Evolutionary conservation across 257 asterid genomes (phyloP).

Genomic region (Solanum pennellii): DNA sequence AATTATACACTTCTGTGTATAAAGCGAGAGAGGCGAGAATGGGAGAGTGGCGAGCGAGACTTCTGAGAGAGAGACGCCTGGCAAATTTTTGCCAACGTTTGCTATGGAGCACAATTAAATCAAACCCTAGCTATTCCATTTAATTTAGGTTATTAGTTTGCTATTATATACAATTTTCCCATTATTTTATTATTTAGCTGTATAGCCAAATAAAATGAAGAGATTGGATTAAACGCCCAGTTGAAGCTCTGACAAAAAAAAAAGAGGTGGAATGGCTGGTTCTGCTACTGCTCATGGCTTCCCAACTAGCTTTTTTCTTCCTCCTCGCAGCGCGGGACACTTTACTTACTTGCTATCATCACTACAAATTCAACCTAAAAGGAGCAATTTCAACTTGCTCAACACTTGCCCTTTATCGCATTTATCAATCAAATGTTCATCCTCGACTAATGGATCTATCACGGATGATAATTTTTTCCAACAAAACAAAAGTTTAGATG

Average conservation of each 20-base stretch:
- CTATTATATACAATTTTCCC: too few species aligned
- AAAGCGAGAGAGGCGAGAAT: too few species aligned
- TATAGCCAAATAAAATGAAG: background rate
- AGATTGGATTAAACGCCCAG: background rate
- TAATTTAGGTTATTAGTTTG: too few species aligned
- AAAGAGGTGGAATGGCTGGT: background rate
- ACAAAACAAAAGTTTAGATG: slow-evolving; percentile 11
- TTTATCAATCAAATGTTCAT: slow-evolving; percentile 4
- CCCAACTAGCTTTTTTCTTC: background rate
- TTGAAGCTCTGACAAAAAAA: too few species aligned
- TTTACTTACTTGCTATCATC: background rate
- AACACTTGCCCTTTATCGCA: background rate
- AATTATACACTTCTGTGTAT: too few species aligned
- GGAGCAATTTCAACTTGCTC: background rate
- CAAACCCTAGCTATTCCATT: too few species aligned
- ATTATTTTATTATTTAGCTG: too few species aligned
- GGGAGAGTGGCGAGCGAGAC: too few species aligned
- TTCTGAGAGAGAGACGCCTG: too few species aligned
- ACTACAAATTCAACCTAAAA: background rate
- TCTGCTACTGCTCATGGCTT: background rate
- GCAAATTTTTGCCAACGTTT: too few species aligned
- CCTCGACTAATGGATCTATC: slow-evolving; percentile 7
- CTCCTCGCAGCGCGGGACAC: background rate
- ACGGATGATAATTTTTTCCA: slow-evolving; percentile 3
- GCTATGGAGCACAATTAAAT: too few species aligned